These are phyloP conservation scores for Aspergillus sp. DNA, from an alignment of 2,329 filamentous ascomycete genomes.

Conservation along the genomic window DNA sequence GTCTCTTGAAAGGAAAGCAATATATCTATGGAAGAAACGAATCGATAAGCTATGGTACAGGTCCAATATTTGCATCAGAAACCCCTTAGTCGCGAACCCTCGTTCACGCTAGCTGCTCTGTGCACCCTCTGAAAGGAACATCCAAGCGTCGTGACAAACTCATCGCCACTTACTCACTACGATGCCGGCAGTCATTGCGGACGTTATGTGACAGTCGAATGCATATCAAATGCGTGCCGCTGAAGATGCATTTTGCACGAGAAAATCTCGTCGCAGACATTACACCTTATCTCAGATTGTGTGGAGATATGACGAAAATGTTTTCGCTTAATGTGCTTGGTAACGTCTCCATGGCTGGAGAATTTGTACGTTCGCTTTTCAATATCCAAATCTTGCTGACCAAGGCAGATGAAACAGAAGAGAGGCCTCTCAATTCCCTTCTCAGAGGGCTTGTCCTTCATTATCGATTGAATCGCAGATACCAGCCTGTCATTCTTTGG, in stretches of 20 bases:
- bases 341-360: slow-evolving; percentile 3
- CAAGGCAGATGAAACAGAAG: slow-evolving; percentile 4
- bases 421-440: slow-evolving; percentile 3
- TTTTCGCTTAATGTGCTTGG: slow-evolving; percentile 4
- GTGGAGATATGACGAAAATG: slow-evolving; percentile 3
- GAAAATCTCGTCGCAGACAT: slow-evolving; percentile 8
- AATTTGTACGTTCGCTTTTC: slow-evolving; percentile 2
- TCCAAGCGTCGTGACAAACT: slow-evolving; percentile 5
- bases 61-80: not conserved
- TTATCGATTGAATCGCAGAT: slow-evolving; percentile 3
- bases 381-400: slow-evolving; percentile 3
- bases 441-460: slow-evolving; percentile 3
- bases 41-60: not conserved
- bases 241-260: slow-evolving; percentile 8
- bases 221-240: slow-evolving; percentile 6
- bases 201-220: slow-evolving; percentile 7
- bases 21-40: slow-evolving; percentile 6
- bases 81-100: slow-evolving; percentile 2
- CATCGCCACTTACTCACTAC: slow-evolving; percentile 5
- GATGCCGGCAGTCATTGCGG: slow-evolving; percentile 4
- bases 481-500: slow-evolving; percentile 2
- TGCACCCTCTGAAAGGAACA: slow-evolving; percentile 4
- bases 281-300: slow-evolving; percentile 7
- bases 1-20: slow-evolving; percentile 3
- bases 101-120: slow-evolving; percentile 3